Evolutionary conservation across 1,284 basidiomycete genomes (phyloP), one percentile per base, ranked within the genome.

Genomic region (Cutaneotrichosporon curvatum): DNA sequence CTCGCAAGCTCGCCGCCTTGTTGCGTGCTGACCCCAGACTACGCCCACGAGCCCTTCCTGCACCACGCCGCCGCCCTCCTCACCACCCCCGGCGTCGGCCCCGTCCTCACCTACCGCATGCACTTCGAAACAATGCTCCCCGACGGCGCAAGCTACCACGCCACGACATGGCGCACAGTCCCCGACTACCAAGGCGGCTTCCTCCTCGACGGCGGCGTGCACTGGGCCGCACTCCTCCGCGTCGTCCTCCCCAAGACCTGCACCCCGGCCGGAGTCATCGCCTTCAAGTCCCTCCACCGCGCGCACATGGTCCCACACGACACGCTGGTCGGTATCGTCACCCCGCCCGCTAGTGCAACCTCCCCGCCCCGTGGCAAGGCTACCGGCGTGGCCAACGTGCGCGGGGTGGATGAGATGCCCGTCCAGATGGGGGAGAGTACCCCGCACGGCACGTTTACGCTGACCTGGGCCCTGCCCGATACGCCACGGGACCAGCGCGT

Each of bases 151-250:
- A 81, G 82, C 61, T 88, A 80, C 76, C 86, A 86, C 67, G 82
- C 84, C 39, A 87, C 85, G 0, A 78, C 81, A 22, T 89, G 85
- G 86, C 75, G 86, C 37, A 86, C 82, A 2, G 72, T 85, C 44
- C 85, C 86, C n/a, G 66, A 87, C 80, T 87, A 87, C 62, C 85
- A 88, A 74, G 85, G 86, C 28, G 63, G 63, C 18, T 73, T 72
- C 63, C 51, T 73, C 31, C 62, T 71, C 37, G 70, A 72, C 40
- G 70, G 70, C 12, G 70, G 70, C 23, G 70, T 73, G 5, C 70
- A 71, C 48, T 59, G 56, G 34, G 58, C 61, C 8, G 68, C 68
- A 1, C 37, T 62, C 2, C 54, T 70, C 38, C 58, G 70, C 15
- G 55, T 55, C 3, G 58, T 68, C 21, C 57, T 70, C 2, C 64